Base-by-base conservation (phyloP, 768 basidiomycete species). In the Butyriboletus loyo region DNA sequence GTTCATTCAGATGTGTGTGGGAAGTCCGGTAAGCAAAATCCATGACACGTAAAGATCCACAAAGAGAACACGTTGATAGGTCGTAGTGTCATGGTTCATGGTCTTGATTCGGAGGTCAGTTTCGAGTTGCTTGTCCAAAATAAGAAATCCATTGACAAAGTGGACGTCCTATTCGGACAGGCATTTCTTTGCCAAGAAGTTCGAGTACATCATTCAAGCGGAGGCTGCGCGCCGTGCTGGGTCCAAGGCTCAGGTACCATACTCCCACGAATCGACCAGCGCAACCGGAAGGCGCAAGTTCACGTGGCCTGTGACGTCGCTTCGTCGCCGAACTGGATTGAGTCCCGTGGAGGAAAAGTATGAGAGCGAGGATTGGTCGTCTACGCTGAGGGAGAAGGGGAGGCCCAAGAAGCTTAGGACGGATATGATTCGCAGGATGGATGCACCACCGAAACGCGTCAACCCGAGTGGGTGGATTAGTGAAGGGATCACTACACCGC, bases 1-100 rank as follows among this genome's bases (percentile, higher is more conserved):
- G 45, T 89, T 91, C 68, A 65, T 89, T 8, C 84, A 87, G 67
- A 92, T 92, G 91, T 84, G 80, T 55, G 54, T 87, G 19, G 87
- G 88, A 8, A 87, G 77, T 57, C 85, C 85, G 32, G 89, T 90
- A 56, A 63, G 86, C 76, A 19, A 22, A n/a, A 42, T 46, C 22
- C 41, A 11, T 7, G 25, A 31, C 4, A 24, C 30, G 19, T 31
- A 1, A 32, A 24, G 34, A 24, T 9, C 25, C 17, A 19, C 5
- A 5, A 25, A 31, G 9, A 8, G 14, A 37, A 10, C 19, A 37
- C 36, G 22, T 44, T 13, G 36, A n/a, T 46, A 92, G 85, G 82
- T 92, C 35, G 62, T 84, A 14, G 81, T 93, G 7, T 91, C 90
- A 0, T 90, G 91, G 86, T 75, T 91, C 52, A 88, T 90, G 68